phyloP scores from a whole-genome alignment of 148 eudicot species.

The Camellia granthamiana region DNA sequence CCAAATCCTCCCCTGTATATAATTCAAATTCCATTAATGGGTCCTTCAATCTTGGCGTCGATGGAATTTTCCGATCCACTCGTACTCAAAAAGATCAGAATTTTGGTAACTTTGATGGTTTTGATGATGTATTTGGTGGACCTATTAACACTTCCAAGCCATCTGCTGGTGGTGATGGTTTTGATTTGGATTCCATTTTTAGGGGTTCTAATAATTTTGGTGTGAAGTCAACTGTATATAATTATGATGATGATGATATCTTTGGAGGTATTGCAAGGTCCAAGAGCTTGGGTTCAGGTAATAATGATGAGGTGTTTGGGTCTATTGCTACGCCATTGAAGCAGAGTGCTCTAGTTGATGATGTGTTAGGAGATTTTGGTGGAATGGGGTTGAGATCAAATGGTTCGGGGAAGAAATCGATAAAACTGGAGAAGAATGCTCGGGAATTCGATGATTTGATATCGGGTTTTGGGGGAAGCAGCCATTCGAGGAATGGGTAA shows the following conservation, averaged over 20 bases:
- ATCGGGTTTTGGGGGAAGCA: conserved; percentile 52
- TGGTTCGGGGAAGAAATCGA: conserved; percentile 16
- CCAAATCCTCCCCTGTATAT: conserved; percentile 11
- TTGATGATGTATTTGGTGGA: conserved; percentile 40
- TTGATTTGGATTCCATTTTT: conserved; percentile 46
- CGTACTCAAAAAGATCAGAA: conserved; percentile 19
- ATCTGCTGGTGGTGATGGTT: conserved; percentile 25
- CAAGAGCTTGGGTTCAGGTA: conserved; percentile 10
- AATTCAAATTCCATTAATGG: conserved; percentile 26
- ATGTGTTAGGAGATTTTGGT: conserved; percentile 52
- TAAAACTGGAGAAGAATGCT: conserved; percentile 22
- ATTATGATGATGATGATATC: conserved; percentile 38
- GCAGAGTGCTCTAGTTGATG: too few species aligned
- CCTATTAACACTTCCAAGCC: conserved; percentile 20
- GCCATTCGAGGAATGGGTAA: conserved; percentile 38
- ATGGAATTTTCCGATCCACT: conserved; percentile 39
- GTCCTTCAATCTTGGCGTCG: conserved; percentile 37
- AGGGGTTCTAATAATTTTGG: conserved; percentile 30
- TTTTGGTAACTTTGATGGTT: conserved; percentile 30
- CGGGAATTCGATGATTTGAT: conserved; percentile 48
- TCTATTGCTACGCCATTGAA: too few species aligned
- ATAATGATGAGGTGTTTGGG: too few species aligned
- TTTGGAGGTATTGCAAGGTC: conserved; percentile 46
- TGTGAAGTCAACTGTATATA: conserved; percentile 22
- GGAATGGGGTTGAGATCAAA: conserved; percentile 28